Base-by-base conservation (phyloP, 2,329 filamentous ascomycete species). In the Cadophora gregata region DNA sequence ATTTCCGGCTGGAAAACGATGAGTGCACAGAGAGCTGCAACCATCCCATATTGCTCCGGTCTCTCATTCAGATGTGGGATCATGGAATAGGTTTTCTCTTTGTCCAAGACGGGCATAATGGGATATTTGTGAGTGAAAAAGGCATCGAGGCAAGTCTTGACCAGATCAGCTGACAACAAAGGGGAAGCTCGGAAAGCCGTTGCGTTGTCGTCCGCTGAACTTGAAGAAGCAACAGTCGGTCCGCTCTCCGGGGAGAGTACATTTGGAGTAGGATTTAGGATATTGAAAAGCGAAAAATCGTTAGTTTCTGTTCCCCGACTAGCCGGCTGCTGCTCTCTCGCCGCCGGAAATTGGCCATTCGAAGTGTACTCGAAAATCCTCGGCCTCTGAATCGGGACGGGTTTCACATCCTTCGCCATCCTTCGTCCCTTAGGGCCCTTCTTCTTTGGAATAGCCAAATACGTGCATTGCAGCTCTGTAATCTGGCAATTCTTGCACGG, bases 91-190 rank as follows among this genome's bases (percentile, higher is more conserved):
- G 74, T 67, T 1, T 70, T n/a, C 10, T 64, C 63, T 1, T 70
- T 73, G 55, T 78, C 62, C 1, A 78, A 27, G 16, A 79, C 75
- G 0, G 77, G 77, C 19, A 76, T 78, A 3, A 79, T 74, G 0
- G 77, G 75, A 21, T 78, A 78, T 60, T 78, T 79, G 60, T 78
- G 76, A 31, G 67, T 73, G 55, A 78, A 78, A 27, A 76, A 79
- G 1, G 73, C 77, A 53, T 77, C 71, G 0, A 79, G 45, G 21
- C 75, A 78, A 55, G 71, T 72, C 47, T 38, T 59, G 19, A 78
- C 63, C 31, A 70, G 31, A 16, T 63, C 58, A 31, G 55, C 61
- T 38, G 66, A 63, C 19, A 68, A 27, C 6, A 66, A 10, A 62
- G 63, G 63, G 29, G 68, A 70, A 12, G 21, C 47, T 36, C 31